These are phyloP conservation scores for Porphyrellus cyaneotinctus DNA, from an alignment of 768 basidiomycete genomes.

Conservation along the genomic window DNA sequence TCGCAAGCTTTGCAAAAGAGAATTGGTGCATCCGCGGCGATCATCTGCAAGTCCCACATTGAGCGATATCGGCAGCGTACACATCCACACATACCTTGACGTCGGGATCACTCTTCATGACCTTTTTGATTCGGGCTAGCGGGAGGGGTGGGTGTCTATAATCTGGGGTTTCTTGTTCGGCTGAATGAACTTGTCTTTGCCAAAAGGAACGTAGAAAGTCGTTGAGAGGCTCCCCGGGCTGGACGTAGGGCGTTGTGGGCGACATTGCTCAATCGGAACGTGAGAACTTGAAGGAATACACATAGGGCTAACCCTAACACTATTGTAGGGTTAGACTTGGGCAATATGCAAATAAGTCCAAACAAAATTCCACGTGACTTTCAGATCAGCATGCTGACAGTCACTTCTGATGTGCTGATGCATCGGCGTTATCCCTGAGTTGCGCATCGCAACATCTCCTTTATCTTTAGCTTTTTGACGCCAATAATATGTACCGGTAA, in stretches of 20 bases:
- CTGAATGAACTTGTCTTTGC: constrained; percentile 82
- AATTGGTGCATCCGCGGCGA: constrained; percentile 95
- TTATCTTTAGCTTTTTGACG: neutral
- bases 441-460: neutral
- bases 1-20: constrained; percentile 98
- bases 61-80: neutral
- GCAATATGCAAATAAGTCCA: neutral
- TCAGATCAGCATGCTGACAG: no score
- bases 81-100: constrained; percentile 67
- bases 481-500: neutral
- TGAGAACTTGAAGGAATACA: constrained; percentile 14
- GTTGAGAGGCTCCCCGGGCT: constrained; percentile 81
- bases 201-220: constrained; percentile 85
- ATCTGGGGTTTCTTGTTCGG: constrained; percentile 86
- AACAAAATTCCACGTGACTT: neutral
- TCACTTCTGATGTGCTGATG: no score
- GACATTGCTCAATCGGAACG: constrained; percentile 25
- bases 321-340: constrained; percentile 16
- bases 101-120: constrained; percentile 97
- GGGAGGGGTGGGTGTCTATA: constrained; percentile 86
- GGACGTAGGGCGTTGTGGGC: constrained; percentile 60
- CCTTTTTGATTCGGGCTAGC: constrained; percentile 95
- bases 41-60: constrained; percentile 62
- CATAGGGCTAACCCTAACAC: constrained; percentile 26
- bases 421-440: no score